Evolutionary conservation across 1,284 basidiomycete genomes (phyloP).

Genomic region (Malassezia japonica): DNA sequence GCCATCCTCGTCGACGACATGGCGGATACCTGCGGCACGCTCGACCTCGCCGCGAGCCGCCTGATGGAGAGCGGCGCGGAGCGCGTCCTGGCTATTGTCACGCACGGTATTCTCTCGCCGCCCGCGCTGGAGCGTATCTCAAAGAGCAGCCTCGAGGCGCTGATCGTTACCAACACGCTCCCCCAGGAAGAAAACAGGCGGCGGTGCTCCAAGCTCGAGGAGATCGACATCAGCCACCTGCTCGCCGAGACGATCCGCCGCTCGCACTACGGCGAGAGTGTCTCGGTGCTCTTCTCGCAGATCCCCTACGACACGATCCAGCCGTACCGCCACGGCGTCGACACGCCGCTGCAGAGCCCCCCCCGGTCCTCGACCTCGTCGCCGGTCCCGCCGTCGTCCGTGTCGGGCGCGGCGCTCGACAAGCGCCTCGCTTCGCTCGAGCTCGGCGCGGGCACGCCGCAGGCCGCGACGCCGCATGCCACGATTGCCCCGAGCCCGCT

Average conservation of each 20-base stretch:
- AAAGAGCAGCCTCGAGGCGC: conserved; percentile 63
- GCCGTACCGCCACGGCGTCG: conserved; percentile 39
- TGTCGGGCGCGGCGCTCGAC: not conserved
- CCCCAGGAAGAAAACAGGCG: conserved; percentile 74
- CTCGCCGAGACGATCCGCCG: conserved; percentile 91
- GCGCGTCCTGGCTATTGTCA: conserved; percentile 84
- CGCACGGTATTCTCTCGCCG: conserved; percentile 90
- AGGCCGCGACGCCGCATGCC: not conserved
- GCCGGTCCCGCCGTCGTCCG: not conserved
- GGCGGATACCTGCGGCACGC: conserved; percentile 95
- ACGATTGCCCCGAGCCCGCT: conserved; percentile 12
- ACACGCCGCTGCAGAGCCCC: conserved; percentile 18
- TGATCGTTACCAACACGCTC: conserved; percentile 97
- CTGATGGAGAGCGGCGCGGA: conserved; percentile 80
- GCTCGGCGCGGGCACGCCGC: not conserved
- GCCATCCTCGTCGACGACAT: conserved; percentile 99
- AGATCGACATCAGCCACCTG: conserved; percentile 83
- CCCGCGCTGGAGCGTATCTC: conserved; percentile 60
- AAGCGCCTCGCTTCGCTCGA: not conserved
- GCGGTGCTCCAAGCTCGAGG: conserved; percentile 73
- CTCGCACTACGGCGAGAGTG: conserved; percentile 53
- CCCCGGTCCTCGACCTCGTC: conserved; percentile 6
- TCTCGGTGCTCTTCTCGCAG: conserved; percentile 44
- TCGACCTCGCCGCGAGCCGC: conserved; percentile 81
- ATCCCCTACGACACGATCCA: conserved; percentile 46